These are phyloP conservation scores for Stereocaulon alpinum DNA, from an alignment of 495 filamentous ascomycete genomes.

Conservation along the genomic window DNA sequence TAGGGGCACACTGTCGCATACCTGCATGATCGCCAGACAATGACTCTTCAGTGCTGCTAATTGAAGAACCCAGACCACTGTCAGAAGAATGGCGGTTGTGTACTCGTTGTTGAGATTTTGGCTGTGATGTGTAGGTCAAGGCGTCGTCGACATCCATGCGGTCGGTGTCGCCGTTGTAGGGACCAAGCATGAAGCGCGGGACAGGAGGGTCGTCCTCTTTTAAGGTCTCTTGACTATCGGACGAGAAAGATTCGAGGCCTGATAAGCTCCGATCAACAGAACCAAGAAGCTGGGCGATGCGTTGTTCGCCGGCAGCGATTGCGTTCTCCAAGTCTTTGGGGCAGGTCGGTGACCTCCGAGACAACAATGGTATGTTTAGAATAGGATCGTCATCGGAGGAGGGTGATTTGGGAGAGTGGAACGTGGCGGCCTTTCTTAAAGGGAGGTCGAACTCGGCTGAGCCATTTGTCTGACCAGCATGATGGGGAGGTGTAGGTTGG, in stretches of 20 bases:
- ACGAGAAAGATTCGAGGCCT: slow-evolving; percentile 23
- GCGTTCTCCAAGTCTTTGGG: slow-evolving; percentile 34
- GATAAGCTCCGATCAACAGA: slow-evolving; percentile 33
- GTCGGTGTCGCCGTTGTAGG: slow-evolving; percentile 12
- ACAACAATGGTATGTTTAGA: slow-evolving; percentile 36
- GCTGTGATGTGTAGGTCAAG: slow-evolving; percentile 17
- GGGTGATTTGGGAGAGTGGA: slow-evolving; percentile 37
- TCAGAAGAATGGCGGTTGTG: slow-evolving; percentile 36
- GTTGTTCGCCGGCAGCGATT: slow-evolving; percentile 38
- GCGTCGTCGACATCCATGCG: slow-evolving; percentile 23
- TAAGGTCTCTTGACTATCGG: slow-evolving; percentile 23
- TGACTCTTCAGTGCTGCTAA: slow-evolving; percentile 31
- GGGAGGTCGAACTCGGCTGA: slow-evolving; percentile 17
- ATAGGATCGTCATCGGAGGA: slow-evolving; percentile 36
- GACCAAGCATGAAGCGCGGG: slow-evolving; percentile 22
- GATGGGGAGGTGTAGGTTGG: slow-evolving; percentile 15
- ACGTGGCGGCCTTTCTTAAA: slow-evolving; percentile 43
- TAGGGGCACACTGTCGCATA: slow-evolving; percentile 15
- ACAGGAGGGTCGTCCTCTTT: slow-evolving; percentile 29
- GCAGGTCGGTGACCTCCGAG: slow-evolving; percentile 41
- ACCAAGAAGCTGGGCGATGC: slow-evolving; percentile 38
- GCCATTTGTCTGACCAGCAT: slow-evolving; percentile 3
- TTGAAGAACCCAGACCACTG: slow-evolving; percentile 48
- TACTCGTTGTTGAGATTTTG: slow-evolving; percentile 7
- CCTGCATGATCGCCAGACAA: slow-evolving; percentile 17